Evolutionary conservation across 2,329 filamentous ascomycete genomes (phyloP), one percentile per base, ranked within the genome.

Genomic region (Phaeoacremonium minimum): DNA sequence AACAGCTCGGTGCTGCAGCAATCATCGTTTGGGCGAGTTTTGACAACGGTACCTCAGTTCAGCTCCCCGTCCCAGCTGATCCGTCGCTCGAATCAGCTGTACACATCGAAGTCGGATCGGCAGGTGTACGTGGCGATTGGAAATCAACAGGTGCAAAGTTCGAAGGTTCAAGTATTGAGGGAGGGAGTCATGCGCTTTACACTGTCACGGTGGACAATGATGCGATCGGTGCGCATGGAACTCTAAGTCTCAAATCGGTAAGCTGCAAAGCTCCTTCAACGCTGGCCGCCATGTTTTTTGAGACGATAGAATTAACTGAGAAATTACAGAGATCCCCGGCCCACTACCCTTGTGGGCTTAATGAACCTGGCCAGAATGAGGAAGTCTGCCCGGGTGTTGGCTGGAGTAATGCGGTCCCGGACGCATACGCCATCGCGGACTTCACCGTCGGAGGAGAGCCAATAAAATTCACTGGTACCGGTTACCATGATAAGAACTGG

Each of bases 401-500:
- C 36, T 44, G 42, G 39, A 19, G 36, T 14, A 44, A 44, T 16
- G 40, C 42, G 3, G 18, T 44, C 4, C 42, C 42, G 12, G 42
- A 42, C 15, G 42, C 42, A 9, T 29, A 14, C 4, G 32, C 32
- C 7, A 33, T 9, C 7, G 42, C 40, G 17, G 15, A 36, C 14
- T 22, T 44, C 5, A 30, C 18, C 11, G 35, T 44, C 16, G 45
- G 18, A 18, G 29, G 13, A 17, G n/a, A 14, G 4, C 15, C 22
- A 8, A 15, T 38, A 8, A 15, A 4, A 11, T 36, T 36, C 15
- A 16, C 8, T 11, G 65, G 66, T 3, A 36, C 52, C 4, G 66
- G 55, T 2, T 69, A 69, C 40, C 66, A 70, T 44, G 67, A 70
- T 40, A 69, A 67, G 60, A 69, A 69, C 42, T 69, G 65, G 66